Evolutionary conservation across 208 protist genomes (phyloP), one percentile per base, ranked within the genome.

Genomic region (Histomonas meleagridis): DNA sequence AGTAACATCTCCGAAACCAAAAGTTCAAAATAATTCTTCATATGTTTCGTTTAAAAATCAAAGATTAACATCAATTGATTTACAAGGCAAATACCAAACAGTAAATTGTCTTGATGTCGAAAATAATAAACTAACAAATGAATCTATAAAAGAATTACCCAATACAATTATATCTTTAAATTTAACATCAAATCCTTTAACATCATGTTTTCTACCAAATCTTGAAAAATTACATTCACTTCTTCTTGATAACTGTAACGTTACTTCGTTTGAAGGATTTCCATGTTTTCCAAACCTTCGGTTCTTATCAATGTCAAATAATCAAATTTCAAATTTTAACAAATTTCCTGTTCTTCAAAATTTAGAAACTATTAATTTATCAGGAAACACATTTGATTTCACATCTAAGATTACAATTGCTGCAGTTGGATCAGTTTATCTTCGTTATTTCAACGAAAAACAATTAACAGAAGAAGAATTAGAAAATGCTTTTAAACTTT

Each of bases 221-320:
- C 38, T 86, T 32, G 21, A 55, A 32, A 40, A n/a, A 16, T 55
- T 86, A 18, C 76, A 46, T 10, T 86, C 76, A 38, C 18, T 86
- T 26, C 12, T 40, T 51, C 76, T 86, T 38, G 76, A 86, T 86
- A 38, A 55, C 38, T 86, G 76, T 46, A 16, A 43, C 18, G 14
- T 86, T 12, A 38, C 43, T 86, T 86, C 76, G 14, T 86, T 86
- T 38, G 76, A 57, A 86, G 76, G 76, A 10, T 32, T 86, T 51
- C 76, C 76, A 55, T 28, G 14, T 1, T 55, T 86, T 46, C 76
- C 76, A 55, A 32, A 86, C 18, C 76, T 86, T 38, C 43, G 76
- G 18, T 46, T 86, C 38, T 55, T 86, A 14, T 86, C 76, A 38
- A 43, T 86, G 32, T 43, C 76, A 1, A 86, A 86, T 28, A 86